Percentiles rank a stretch among this genome's conserved stretches.
Evolutionary conservation across 495 filamentous ascomycete species (phyloP).

Genomic region (Durotheca rogersii): DNA sequence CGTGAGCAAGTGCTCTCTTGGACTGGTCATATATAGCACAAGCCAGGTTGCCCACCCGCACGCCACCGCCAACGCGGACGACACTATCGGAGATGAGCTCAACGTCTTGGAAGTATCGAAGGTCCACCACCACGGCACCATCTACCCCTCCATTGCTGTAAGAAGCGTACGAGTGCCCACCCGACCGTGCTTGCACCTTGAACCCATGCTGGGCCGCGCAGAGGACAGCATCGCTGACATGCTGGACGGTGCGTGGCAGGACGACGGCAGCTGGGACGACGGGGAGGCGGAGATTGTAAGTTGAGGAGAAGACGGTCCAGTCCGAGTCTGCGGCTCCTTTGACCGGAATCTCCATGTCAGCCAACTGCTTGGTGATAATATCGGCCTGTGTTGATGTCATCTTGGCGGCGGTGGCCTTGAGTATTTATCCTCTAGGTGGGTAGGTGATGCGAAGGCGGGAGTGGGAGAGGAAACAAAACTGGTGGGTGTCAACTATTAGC

Average conservation of each 20-base stretch:
- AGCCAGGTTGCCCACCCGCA: conserved; percentile 61
- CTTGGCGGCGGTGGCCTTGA: not conserved
- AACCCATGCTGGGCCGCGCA: conserved; percentile 47
- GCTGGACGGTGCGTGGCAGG: conserved; percentile 48
- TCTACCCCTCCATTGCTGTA: conserved; percentile 51
- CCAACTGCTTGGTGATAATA: conserved; percentile 1
- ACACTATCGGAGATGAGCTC: conserved; percentile 35
- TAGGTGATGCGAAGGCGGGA: not conserved
- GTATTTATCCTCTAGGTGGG: not conserved
- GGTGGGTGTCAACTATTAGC: too few relatives aligned
- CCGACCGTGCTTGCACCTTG: conserved; percentile 63
- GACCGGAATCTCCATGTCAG: conserved; percentile 7
- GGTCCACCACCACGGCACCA: conserved; percentile 53
- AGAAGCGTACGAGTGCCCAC: conserved; percentile 71
- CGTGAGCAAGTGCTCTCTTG: conserved; percentile 61
- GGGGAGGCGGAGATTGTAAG: conserved; percentile 60
- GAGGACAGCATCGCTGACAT: conserved; percentile 54
- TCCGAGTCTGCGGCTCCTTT: conserved; percentile 22
- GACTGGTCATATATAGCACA: conserved; percentile 51
- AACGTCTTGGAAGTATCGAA: conserved; percentile 44
- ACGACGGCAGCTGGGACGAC: conserved; percentile 58
- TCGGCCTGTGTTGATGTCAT: not conserved
- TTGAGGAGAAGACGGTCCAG: conserved; percentile 36
- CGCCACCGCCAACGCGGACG: conserved; percentile 59
- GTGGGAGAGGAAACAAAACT: not conserved